These are phyloP conservation scores for Cercophora newfieldiana DNA, from an alignment of 495 filamentous ascomycete species.

Conservation along the genomic window DNA sequence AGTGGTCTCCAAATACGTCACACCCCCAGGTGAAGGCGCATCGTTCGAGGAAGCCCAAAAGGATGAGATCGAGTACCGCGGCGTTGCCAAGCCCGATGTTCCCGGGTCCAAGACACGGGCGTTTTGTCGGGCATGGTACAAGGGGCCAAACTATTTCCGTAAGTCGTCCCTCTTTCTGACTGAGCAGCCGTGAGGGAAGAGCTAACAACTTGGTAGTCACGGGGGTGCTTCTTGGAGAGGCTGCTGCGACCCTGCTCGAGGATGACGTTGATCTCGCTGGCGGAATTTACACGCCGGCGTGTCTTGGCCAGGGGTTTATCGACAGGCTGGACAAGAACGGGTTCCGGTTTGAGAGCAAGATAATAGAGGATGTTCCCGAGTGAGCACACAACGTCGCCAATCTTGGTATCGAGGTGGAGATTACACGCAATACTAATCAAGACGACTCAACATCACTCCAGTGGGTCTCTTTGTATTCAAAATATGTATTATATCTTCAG, in stretches of 20 bases:
- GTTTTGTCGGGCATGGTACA: conserved; percentile 57
- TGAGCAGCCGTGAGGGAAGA: background rate
- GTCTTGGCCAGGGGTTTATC: conserved; percentile 72
- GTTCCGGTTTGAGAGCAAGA: conserved; percentile 59
- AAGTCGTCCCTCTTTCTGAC: conserved; percentile 28
- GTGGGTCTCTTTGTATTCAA: background rate
- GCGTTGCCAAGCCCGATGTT: conserved; percentile 63
- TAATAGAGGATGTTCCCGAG: conserved; percentile 22
- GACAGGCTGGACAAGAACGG: conserved; percentile 67
- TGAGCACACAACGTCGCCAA: background rate
- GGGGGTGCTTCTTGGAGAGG: conserved; percentile 65
- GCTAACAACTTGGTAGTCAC: conserved; percentile 51
- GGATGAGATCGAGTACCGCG: conserved; percentile 65
- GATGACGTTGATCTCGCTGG: conserved; percentile 63
- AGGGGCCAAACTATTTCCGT: conserved; percentile 66
- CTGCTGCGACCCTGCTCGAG: conserved; percentile 67
- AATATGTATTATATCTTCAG: background rate
- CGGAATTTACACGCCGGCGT: conserved; percentile 74
- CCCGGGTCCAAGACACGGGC: conserved; percentile 40
- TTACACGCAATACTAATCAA: background rate
- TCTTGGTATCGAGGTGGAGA: background rate
- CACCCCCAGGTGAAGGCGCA: conserved; percentile 68
- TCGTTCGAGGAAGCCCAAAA: conserved; percentile 54
- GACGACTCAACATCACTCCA: background rate
- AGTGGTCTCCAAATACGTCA: conserved; percentile 45